Base-by-base conservation (phyloP, 2,329 filamentous ascomycete genomes). In the Ceratocystis lukuohia region DNA sequence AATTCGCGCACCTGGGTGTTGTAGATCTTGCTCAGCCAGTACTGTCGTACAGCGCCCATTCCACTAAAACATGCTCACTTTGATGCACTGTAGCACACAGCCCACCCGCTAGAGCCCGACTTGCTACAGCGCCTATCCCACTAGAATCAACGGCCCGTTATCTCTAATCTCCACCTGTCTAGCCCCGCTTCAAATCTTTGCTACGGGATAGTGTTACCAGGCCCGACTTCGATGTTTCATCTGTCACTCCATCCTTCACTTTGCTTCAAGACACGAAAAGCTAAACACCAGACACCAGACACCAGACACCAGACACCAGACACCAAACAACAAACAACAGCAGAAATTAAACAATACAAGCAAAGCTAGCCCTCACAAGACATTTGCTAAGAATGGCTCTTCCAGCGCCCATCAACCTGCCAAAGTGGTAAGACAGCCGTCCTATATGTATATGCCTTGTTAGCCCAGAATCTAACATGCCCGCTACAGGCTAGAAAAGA, bases 401-500 rank as follows among this genome's bases (percentile, higher is more conserved):
- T 45, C 66, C 69, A 50, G 69, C 70, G 30, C 77, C 77, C 33
- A 71, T 78, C 48, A 79, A 79, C 69, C 70, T 79, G 48, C 77
- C 77, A 1, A 78, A 78, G 73, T 79, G 77, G 76, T 76, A 41
- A 46, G 65, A 22, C 46, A 53, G 12, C 46, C n/a, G 12, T 56
- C 15, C 15, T 53, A 28, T 25, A 3, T 25, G 1, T 37, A 2
- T 12, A 17, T 28, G n/a, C 20, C 15, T 22, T 17, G 30, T 17
- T 22, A 28, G 10, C 8, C 37, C 12, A 2, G 28, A 59, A 50
- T 20, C 25, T 22, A 10, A 65, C 15, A 61, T 37, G 25, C 15
- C 53, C 61, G 41, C 66, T 59, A 7, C 37, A 96, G 92, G 93
- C 86, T 99, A 50, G 82, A 90, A 72, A 84, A 92, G 74, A 97